phyloP scores from a whole-genome alignment of 2,329 filamentous ascomycete genomes.

The Botrytis medusae region DNA sequence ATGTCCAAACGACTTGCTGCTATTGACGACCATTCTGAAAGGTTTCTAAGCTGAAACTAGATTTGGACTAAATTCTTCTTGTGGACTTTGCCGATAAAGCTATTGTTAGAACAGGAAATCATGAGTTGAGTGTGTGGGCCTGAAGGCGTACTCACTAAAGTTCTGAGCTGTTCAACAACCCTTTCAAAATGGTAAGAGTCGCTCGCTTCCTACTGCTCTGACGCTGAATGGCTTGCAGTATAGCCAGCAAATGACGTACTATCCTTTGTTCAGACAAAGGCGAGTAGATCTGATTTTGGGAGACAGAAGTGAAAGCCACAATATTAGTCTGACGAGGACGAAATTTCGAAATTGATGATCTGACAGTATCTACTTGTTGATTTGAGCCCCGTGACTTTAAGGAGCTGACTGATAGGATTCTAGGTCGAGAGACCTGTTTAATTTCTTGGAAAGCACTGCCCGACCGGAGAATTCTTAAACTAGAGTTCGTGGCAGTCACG shows the following conservation, averaged over 20 bases:
- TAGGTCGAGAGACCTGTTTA: background rate
- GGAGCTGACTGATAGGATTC: background rate
- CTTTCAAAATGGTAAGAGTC: background rate
- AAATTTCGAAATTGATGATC: conserved; percentile 4
- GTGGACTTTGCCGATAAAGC: background rate
- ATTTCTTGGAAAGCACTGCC: background rate
- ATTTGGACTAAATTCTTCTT: background rate
- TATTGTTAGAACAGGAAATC: background rate
- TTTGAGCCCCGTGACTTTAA: background rate
- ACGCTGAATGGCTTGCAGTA: background rate
- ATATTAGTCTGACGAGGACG: background rate
- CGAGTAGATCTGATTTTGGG: background rate
- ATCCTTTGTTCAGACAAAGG: background rate
- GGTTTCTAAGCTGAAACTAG: background rate
- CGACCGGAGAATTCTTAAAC: background rate
- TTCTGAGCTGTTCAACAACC: background rate
- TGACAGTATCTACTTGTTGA: background rate
- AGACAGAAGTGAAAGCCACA: background rate
- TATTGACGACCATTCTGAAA: conserved; percentile 5
- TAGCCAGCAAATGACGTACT: background rate
- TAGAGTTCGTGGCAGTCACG: background rate
- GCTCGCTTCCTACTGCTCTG: background rate
- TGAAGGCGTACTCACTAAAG: background rate
- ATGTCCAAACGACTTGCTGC: background rate
- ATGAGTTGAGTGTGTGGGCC: background rate